Evolutionary conservation across 768 basidiomycete genomes (phyloP), one percentile per base, ranked within the genome.

Genomic region (Naematelia encephala): DNA sequence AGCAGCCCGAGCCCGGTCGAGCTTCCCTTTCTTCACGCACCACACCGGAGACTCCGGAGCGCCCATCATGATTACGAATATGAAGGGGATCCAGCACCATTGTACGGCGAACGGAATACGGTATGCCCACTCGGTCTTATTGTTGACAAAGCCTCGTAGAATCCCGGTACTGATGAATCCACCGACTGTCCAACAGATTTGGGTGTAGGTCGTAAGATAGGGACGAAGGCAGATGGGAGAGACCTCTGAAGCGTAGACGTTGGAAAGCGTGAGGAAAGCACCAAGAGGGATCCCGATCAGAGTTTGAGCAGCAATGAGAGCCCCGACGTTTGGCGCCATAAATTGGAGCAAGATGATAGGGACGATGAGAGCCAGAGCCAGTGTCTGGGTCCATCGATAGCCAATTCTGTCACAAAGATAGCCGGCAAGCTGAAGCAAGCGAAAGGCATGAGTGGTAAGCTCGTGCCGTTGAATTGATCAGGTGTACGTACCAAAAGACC

Each of bases 161-260:
- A 66, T 56, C 2, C 64, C 64, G 27, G 59, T 52, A 16, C 57
- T 51, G 51, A 66, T 51, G 26, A 66, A 29, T 47, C 57, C 53
- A 14, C 64, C 64, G 27, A 63, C 44, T n/a, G 48, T 57, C 64
- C 64, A 66, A 46, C 64, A 66, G 11, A 56, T 51, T 59, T 72
- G 72, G 64, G 63, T 64, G 51, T 67, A 67, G 28, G 66, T 60
- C 21, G 71, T 75, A 12, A 73, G 59, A 58, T 62, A 70, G 16
- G 58, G 64, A 23, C 72, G 59, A 22, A 72, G 60, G 3, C 50
- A 56, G 14, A 72, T 57, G 19, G 70, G 70, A 16, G 49, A 52
- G 14, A 69, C 68, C 43, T 77, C 76, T 26, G 69, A 62, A 16
- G 77, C 77, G 48, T 77, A 78, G 2, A 39, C 29, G n/a, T 39